Evolutionary conservation across 176 grass and related monocot species (phyloP).

Genomic region (Bolboschoenus planiculmis): DNA sequence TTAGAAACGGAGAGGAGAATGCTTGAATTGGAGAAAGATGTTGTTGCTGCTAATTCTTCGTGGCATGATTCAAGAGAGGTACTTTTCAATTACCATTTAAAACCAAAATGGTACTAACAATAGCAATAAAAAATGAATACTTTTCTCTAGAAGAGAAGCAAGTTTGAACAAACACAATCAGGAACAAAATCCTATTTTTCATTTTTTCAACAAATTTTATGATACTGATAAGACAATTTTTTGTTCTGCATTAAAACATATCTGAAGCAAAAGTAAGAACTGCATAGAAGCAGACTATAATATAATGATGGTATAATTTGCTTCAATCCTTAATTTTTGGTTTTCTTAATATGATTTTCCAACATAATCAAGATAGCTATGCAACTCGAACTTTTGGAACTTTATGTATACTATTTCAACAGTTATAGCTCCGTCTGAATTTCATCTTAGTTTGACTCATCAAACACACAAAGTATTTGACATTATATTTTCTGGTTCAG

Average conservation of each 20-base stretch:
- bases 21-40: conserved; percentile 25
- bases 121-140: neutral
- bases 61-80: conserved; percentile 68
- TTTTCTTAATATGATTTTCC: neutral
- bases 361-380: neutral
- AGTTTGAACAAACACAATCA: neutral
- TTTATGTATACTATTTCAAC: neutral
- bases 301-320: neutral
- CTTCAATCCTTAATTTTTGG: neutral
- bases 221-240: neutral
- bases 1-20: conserved; percentile 47
- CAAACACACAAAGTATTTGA: neutral
- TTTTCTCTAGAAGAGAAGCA: neutral
- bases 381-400: neutral
- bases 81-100: conserved; percentile 10
- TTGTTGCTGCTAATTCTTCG: conserved; percentile 32
- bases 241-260: neutral
- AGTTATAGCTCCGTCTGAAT: neutral
- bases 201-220: neutral
- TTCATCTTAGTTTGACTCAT: neutral
- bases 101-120: neutral
- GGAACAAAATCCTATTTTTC: neutral
- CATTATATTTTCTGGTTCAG: conserved; percentile 36
- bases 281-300: neutral
- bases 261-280: neutral